Conservation (phyloP, 805 yeast species). For the Zygosaccharomyces bisporus region DNA sequence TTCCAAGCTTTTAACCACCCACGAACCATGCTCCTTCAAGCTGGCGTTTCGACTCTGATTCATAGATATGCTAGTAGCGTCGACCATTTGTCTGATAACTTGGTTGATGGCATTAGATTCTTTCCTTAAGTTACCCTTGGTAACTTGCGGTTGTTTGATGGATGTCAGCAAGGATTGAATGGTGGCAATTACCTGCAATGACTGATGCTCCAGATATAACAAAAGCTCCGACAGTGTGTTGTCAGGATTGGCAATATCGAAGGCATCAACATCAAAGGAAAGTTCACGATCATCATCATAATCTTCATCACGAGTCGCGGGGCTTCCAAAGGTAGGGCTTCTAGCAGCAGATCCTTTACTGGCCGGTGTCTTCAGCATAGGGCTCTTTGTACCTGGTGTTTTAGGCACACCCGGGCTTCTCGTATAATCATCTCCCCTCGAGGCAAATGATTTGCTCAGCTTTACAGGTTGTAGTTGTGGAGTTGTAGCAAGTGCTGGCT, state of each 20-base stretch:
- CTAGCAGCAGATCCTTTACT: background rate
- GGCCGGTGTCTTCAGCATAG: background rate
- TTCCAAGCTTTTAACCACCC: conserved; percentile 81
- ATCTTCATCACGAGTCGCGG: conserved; percentile 2
- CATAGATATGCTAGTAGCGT: conserved; percentile 84
- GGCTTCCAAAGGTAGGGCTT: background rate
- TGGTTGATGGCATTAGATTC: conserved; percentile 72
- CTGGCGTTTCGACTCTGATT: conserved; percentile 79
- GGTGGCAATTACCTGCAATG: conserved; percentile 84
- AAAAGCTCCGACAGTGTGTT: conserved; percentile 81
- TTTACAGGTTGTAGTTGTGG: conserved; percentile 2
- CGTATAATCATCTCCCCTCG: conserved; percentile 1
- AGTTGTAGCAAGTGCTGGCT: conserved; percentile 2
- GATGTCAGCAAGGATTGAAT: conserved; percentile 78
- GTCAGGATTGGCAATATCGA: conserved; percentile 83
- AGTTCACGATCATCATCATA: conserved; percentile 17
- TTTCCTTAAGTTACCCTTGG: conserved; percentile 65
- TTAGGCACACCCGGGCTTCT: background rate
- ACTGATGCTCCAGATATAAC: conserved; percentile 85
- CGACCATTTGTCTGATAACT: conserved; percentile 83
- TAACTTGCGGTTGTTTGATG: conserved; percentile 71
- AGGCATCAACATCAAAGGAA: conserved; percentile 66
- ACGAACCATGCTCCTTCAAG: conserved; percentile 83
- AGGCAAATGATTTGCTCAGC: background rate
- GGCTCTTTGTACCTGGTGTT: conserved; percentile 1